phyloP scores from a whole-genome alignment of 768 basidiomycete species.

The Suillus decipiens region DNA sequence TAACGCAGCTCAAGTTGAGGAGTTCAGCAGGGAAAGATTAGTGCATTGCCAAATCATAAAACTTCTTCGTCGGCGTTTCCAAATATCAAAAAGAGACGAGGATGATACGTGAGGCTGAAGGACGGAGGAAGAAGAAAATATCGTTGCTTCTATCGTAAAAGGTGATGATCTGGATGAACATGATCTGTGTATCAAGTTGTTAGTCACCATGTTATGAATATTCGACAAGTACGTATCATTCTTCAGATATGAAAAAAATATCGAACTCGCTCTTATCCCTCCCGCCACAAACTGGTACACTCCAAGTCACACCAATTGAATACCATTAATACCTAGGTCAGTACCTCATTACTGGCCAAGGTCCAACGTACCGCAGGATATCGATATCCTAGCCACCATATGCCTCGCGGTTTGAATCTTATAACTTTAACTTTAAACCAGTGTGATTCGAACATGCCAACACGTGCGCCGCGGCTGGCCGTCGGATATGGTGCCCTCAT shows the following conservation, averaged over 20 bases:
- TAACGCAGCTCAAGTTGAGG: too few species aligned
- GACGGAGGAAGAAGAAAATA: neutral
- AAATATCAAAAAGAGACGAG: neutral
- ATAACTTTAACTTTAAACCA: neutral
- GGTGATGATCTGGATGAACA: neutral
- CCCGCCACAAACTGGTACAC: too few species aligned
- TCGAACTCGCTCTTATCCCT: neutral
- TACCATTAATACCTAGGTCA: too few species aligned
- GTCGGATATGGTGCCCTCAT: neutral
- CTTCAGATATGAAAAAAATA: neutral
- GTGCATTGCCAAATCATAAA: neutral
- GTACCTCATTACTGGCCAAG: too few species aligned
- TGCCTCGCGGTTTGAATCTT: neutral
- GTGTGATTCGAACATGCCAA: neutral
- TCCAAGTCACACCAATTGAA: too few species aligned
- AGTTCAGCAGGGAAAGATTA: neutral
- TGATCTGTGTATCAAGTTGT: neutral
- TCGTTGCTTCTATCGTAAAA: neutral
- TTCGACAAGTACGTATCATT: neutral
- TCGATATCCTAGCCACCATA: neutral
- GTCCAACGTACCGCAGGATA: neutral
- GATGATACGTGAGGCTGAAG: neutral
- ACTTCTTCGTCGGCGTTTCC: too few species aligned
- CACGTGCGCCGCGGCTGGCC: neutral
- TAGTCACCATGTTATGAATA: neutral